Base-by-base conservation (phyloP, 768 basidiomycete genomes). In the Tricholoma hemisulphureum region DNA sequence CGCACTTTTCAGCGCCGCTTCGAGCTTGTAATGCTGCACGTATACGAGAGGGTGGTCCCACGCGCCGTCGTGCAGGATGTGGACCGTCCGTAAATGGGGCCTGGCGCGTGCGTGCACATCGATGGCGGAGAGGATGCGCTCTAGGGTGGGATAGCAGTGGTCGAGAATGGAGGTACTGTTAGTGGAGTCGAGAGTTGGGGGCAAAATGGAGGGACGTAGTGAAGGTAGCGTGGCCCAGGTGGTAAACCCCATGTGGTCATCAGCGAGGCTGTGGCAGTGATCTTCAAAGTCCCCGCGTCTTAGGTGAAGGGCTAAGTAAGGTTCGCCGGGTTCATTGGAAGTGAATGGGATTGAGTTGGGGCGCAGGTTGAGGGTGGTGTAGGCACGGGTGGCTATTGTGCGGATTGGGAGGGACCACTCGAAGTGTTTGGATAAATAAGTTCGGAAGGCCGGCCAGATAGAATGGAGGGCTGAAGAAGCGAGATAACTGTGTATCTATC, bases 141-240 rank as follows among this genome's bases (percentile, higher is more conserved):
- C 56, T 6, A 80, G 71, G 35, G 71, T 62, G 2, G 79, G 77
- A 48, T 77, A 80, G 48, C 80, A 80, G 61, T 81, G 80, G n/a
- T 74, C 73, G 23, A 73, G 61, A 51, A 76, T 61, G 2, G 78
- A 77, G 7, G 73, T 73, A 9, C 60, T 56, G 53, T 79, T 77
- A 11, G 61, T 31, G 2, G 67, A 62, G 53, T 77, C 67, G 34
- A 81, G 71, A n/a, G 69, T 51, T 5, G 78, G 78, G 2, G 72
- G 64, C 50, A 72, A 63, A 14, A 73, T 64, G 7, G 73, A 69
- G 4, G 64, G 29, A 24, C 62, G 53, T 10, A 81, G 63, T 16
- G 64, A 13, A 14, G 78, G 78, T n/a, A 81, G 74, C 6, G 77
- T 79, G 6, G 74, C 75, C 80, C 78, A 81, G 5, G 79, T 80